These are phyloP conservation scores for Globisporangium cystogenes DNA, from an alignment of 352 stramenopile genomes.

Conservation along the genomic window DNA sequence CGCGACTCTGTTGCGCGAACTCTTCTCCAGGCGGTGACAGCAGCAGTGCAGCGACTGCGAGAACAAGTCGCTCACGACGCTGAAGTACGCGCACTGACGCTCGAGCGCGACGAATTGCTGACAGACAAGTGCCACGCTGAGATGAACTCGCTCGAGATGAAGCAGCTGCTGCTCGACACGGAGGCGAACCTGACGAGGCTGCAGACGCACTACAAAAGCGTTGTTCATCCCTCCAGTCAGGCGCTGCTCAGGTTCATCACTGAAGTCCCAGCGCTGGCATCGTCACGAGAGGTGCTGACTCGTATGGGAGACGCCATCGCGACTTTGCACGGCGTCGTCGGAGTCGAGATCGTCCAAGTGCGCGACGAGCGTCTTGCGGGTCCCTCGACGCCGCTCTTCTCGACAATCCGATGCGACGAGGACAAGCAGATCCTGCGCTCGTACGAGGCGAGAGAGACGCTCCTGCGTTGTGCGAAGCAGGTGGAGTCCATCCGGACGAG, in stretches of 20 bases:
- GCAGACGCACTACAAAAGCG: background rate
- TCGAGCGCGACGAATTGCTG: constrained; percentile 4
- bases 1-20: background rate
- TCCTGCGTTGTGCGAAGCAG: background rate
- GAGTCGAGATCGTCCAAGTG: constrained; percentile 1
- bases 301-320: constrained; percentile 3
- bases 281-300: background rate
- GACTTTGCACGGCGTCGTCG: background rate
- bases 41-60: background rate
- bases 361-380: background rate
- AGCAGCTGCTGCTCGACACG: constrained; percentile 8
- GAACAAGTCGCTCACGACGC: background rate
- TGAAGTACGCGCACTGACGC: background rate
- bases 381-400: constrained; percentile 1
- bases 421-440: constrained; percentile 1
- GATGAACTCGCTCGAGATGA: constrained; percentile 13
- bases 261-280: constrained; percentile 2
- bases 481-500: background rate
- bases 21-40: background rate
- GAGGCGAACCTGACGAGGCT: constrained; percentile 2
- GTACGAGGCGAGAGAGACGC: constrained; percentile 2
- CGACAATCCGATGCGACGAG: background rate
- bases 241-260: background rate
- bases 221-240: background rate
- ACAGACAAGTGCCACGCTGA: constrained; percentile 10